phyloP scores from a whole-genome alignment of 768 basidiomycete species.

The Mycena rebaudengoi region DNA sequence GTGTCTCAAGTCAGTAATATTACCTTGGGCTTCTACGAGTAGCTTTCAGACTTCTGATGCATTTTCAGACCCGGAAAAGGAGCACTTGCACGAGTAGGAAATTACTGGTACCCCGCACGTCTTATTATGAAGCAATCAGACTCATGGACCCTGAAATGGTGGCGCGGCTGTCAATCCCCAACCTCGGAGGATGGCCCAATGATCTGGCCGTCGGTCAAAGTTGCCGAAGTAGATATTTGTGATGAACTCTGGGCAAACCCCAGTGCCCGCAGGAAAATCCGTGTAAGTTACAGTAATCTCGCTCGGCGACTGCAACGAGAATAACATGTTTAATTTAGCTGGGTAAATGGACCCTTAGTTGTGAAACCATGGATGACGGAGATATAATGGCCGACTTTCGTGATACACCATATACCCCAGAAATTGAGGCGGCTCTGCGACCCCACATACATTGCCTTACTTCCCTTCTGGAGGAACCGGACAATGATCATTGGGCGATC shows the following conservation, averaged over 20 bases:
- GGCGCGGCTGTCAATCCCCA: not conserved
- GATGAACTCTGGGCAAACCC: constrained; percentile 4
- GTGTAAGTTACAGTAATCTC: too few relatives aligned
- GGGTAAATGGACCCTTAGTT: not conserved
- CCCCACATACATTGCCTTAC: not conserved
- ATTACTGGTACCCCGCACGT: not conserved
- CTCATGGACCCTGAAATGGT: not conserved
- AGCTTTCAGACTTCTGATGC: too few relatives aligned
- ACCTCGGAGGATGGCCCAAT: not conserved
- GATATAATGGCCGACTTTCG: not conserved
- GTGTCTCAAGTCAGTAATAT: not conserved
- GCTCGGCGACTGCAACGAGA: too few relatives aligned
- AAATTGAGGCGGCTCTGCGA: not conserved
- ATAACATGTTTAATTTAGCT: too few relatives aligned
- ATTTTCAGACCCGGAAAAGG: not conserved
- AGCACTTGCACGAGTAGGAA: not conserved
- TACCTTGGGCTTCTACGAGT: too few relatives aligned
- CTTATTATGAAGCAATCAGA: not conserved
- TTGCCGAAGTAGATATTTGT: not conserved
- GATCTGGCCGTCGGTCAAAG: not conserved
- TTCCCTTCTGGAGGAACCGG: not conserved
- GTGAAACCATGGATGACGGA: not conserved
- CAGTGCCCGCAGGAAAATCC: not conserved
- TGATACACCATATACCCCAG: not conserved
- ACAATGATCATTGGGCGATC: not conserved